phyloP scores from a whole-genome alignment of 148 eudicot genomes.

The Vaccinium vitisidaea region DNA sequence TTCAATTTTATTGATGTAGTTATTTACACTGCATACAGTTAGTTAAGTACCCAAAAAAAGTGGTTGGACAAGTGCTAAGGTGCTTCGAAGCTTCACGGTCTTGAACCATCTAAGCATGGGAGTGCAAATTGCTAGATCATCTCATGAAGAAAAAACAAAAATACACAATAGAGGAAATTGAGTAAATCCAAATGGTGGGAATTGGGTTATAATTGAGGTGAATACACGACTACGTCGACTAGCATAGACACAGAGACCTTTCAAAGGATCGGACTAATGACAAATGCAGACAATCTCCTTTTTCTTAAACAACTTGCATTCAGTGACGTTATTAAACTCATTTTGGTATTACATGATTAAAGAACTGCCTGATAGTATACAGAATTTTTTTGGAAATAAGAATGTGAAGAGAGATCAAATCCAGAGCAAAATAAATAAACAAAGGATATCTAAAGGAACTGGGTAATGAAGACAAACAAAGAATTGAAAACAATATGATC shows the following conservation, averaged over 20 bases:
- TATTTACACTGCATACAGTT: no score
- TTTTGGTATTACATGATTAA: neutral
- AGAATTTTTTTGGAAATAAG: neutral
- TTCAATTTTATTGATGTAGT: no score
- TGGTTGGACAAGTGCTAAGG: no score
- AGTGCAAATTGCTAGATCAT: no score
- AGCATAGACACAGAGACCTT: neutral
- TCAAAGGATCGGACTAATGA: neutral
- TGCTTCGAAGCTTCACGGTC: no score
- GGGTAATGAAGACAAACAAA: neutral
- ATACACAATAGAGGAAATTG: no score
- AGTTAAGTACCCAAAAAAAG: no score
- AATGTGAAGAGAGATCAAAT: neutral
- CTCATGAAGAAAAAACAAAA: no score
- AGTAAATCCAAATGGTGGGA: neutral
- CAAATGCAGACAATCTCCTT: neutral
- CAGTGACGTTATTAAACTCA: neutral
- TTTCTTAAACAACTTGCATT: neutral
- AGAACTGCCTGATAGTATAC: neutral
- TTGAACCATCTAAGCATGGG: no score
- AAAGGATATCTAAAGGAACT: neutral
- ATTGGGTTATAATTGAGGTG: neutral
- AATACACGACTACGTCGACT: neutral
- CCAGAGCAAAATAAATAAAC: no score
- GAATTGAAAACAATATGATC: neutral